phyloP scores from a whole-genome alignment of 192 early-diverging fungal species.

The Geosiphon pyriformis region DNA sequence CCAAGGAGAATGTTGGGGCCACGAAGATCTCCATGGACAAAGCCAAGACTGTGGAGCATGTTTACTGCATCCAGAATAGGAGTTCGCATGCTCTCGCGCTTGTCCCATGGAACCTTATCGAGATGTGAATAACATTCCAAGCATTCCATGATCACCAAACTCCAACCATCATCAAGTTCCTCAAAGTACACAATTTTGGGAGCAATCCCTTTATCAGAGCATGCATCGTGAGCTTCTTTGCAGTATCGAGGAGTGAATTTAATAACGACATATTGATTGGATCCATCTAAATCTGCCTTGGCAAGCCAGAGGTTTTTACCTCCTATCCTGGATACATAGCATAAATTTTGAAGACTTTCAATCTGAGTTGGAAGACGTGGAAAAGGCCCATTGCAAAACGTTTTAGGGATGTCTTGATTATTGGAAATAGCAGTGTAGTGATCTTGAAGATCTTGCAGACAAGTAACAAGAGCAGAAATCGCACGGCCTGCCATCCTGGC shows the following conservation, averaged over 20 bases:
- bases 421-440: not conserved
- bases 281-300: not conserved
- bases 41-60: not conserved
- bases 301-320: conserved; percentile 7
- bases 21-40: conserved; percentile 23
- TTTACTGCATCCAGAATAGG: not conserved
- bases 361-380: not conserved
- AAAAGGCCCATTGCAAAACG: not conserved
- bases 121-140: conserved; percentile 10
- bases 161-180: conserved; percentile 16
- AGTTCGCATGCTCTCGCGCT: not conserved
- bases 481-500: conserved; percentile 1
- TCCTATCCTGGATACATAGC: too few species aligned
- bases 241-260: conserved; percentile 2
- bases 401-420: not conserved
- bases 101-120: not conserved
- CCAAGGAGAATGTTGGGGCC: conserved; percentile 13
- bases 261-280: conserved; percentile 8
- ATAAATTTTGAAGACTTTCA: not conserved
- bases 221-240: conserved; percentile 5
- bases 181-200: conserved; percentile 12
- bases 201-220: conserved; percentile 7
- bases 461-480: not conserved
- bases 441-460: conserved; percentile 4
- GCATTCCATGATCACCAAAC: conserved; percentile 17